Conservation (phyloP, 257 asterid species). For the Primulina huaijiensis region DNA sequence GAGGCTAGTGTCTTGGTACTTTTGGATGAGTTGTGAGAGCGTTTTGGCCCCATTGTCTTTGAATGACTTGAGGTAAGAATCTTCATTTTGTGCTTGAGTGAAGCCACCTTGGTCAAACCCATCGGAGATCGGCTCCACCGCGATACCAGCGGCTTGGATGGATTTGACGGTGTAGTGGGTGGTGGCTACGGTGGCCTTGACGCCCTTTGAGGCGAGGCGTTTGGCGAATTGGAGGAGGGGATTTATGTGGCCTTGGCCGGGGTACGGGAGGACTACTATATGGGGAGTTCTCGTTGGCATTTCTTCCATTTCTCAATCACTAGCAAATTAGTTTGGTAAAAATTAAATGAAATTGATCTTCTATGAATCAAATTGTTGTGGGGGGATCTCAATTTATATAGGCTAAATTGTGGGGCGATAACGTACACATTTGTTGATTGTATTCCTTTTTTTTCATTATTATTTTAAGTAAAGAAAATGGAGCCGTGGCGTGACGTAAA, state of each 20-base stretch:
- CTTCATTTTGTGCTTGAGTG: conserved; percentile 26
- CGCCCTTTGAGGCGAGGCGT: conserved; percentile 57
- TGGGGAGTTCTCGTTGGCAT: conserved; percentile 24
- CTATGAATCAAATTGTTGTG: neutral
- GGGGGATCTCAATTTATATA: conserved; percentile 11
- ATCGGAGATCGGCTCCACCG: conserved; percentile 54
- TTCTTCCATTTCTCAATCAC: conserved; percentile 26
- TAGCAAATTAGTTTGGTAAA: too few relatives aligned
- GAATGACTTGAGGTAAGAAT: conserved; percentile 36
- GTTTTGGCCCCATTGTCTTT: conserved; percentile 46
- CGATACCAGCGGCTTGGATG: conserved; percentile 31
- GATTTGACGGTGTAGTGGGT: conserved; percentile 44
- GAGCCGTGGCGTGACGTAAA: neutral
- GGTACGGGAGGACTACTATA: conserved; percentile 57
- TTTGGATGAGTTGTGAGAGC: conserved; percentile 33
- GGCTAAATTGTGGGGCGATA: neutral
- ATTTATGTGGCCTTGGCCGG: conserved; percentile 78
- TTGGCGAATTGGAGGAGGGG: conserved; percentile 77
- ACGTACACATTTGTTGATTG: too few relatives aligned
- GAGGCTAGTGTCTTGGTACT: conserved; percentile 22
- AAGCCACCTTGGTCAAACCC: conserved; percentile 51
- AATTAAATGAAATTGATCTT: neutral
- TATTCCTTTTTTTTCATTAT: neutral
- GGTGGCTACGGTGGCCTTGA: conserved; percentile 58
- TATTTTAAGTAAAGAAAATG: neutral